Percentiles rank a stretch among this genome's conserved stretches.
These are phyloP conservation scores for Podaxis mareebaensis DNA, from an alignment of 768 basidiomycete species.

Conservation along the genomic window DNA sequence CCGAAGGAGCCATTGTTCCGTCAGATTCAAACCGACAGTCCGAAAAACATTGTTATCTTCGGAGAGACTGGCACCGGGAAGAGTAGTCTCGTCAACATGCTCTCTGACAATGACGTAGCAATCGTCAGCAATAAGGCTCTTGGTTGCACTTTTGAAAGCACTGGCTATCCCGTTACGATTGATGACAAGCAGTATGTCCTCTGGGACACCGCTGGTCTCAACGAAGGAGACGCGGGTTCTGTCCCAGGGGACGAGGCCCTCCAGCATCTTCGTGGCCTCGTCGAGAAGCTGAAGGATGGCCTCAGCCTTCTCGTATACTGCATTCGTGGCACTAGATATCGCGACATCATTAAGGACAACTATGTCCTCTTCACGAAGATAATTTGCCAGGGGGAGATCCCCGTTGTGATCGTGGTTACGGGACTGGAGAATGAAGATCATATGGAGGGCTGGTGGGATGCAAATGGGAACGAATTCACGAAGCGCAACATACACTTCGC, in stretches of 20 bases:
- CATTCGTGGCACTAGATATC: conserved; percentile 13
- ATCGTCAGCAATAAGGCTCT: conserved; percentile 30
- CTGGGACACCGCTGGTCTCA: conserved; percentile 42
- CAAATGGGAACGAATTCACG: conserved; percentile 13
- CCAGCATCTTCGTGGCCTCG: conserved; percentile 26
- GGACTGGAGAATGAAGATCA: conserved; percentile 13
- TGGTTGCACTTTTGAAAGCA: conserved; percentile 37
- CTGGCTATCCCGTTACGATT: conserved; percentile 27
- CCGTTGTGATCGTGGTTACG: conserved; percentile 15
- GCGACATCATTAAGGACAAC: conserved; percentile 15
- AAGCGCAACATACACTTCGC: conserved; percentile 11
- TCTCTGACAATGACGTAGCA: conserved; percentile 30
- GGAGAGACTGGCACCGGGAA: conserved; percentile 43
- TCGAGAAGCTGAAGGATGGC: conserved; percentile 34
- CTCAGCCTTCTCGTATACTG: conserved; percentile 41
- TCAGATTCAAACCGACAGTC: background rate
- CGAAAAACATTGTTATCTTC: conserved; percentile 37
- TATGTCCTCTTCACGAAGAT: conserved; percentile 13
- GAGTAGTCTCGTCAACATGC: conserved; percentile 43
- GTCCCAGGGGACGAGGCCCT: conserved; percentile 25
- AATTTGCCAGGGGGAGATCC: conserved; percentile 14
- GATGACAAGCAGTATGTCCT: conserved; percentile 26
- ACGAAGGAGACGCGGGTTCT: conserved; percentile 31
- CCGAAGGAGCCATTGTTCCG: conserved; percentile 6
- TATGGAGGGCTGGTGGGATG: conserved; percentile 19